These are phyloP conservation scores for Trichoderma semiorbis DNA, from an alignment of 2,329 filamentous ascomycete genomes.

Conservation along the genomic window DNA sequence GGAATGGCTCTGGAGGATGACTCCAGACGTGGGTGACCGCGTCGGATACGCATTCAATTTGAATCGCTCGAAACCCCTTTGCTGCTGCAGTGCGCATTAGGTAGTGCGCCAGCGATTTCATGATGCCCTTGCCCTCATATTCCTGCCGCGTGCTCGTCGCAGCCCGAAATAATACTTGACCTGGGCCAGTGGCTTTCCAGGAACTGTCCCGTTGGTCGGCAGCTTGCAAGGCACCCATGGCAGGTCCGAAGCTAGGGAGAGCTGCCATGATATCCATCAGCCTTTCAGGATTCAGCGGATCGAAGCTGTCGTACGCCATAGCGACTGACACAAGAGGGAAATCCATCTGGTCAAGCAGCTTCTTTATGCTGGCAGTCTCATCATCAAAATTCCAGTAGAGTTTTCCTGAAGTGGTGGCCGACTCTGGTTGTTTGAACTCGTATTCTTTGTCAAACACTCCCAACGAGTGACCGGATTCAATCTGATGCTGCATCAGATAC, in stretches of 20 bases:
- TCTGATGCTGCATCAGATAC: constrained; percentile 22
- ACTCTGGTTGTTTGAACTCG: constrained; percentile 24
- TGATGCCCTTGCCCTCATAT: constrained; percentile 27
- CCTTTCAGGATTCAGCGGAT: constrained; percentile 18
- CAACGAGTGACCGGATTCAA: constrained; percentile 23
- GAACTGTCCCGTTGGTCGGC: background rate
- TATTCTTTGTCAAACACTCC: constrained; percentile 28
- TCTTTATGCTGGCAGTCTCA: background rate
- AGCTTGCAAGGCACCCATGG: background rate
- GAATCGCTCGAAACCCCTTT: constrained; percentile 26
- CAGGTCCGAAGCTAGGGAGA: background rate
- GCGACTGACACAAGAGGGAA: constrained; percentile 32
- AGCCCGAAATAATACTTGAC: constrained; percentile 20
- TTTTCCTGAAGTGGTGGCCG: constrained; percentile 23
- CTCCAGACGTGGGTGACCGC: constrained; percentile 28
- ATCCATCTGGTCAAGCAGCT: constrained; percentile 27
- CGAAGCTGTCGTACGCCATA: constrained; percentile 27
- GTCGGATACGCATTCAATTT: constrained; percentile 26
- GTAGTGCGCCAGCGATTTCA: constrained; percentile 24
- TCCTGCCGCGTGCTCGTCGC: constrained; percentile 28
- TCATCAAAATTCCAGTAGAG: constrained; percentile 16
- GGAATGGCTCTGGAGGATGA: constrained; percentile 27
- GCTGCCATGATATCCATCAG: background rate
- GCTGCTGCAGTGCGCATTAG: constrained; percentile 24
- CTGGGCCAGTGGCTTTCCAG: background rate